phyloP scores from a whole-genome alignment of 345 rosid species.

The Pistacia atlantica region DNA sequence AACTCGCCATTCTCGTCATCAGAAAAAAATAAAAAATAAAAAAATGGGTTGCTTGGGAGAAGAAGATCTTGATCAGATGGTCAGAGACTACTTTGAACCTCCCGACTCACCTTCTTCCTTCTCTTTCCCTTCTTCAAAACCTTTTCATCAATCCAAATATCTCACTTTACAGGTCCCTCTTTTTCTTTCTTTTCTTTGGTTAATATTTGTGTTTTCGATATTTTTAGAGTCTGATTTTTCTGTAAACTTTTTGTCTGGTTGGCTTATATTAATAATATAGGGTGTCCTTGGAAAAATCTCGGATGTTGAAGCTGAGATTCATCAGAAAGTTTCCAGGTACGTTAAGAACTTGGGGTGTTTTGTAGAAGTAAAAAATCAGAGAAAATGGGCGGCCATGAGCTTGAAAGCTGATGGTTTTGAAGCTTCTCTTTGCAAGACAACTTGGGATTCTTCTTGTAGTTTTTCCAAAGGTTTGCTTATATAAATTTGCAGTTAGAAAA shows the following conservation, averaged over 20 bases:
- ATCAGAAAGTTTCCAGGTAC: constrained; percentile 30
- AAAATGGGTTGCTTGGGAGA: constrained; percentile 49
- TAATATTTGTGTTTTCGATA: neutral
- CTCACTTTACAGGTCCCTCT: constrained; percentile 34
- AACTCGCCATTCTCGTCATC: neutral
- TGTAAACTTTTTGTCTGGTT: too few relatives aligned
- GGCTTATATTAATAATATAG: constrained; percentile 14
- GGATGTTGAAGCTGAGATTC: constrained; percentile 37
- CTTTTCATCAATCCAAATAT: constrained; percentile 18
- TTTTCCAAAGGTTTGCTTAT: constrained; percentile 30
- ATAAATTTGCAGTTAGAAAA: too few relatives aligned
- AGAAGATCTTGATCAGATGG: constrained; percentile 50
- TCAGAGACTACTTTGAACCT: constrained; percentile 48
- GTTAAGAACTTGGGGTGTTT: constrained; percentile 17
- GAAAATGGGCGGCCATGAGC: constrained; percentile 34
- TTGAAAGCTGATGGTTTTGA: constrained; percentile 35
- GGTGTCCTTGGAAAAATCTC: constrained; percentile 32
- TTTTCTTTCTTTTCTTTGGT: neutral
- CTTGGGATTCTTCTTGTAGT: constrained; percentile 39
- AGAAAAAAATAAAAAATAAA: neutral
- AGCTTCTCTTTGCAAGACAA: constrained; percentile 35
- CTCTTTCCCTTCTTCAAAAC: neutral
- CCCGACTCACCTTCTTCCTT: constrained; percentile 22
- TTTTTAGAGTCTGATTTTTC: neutral
- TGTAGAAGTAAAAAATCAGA: constrained; percentile 36